A percentile compares a stretch with the other conserved stretches of the same genome.
Conservation (phyloP, 306 rosid genomes). For the Vicia faba region DNA sequence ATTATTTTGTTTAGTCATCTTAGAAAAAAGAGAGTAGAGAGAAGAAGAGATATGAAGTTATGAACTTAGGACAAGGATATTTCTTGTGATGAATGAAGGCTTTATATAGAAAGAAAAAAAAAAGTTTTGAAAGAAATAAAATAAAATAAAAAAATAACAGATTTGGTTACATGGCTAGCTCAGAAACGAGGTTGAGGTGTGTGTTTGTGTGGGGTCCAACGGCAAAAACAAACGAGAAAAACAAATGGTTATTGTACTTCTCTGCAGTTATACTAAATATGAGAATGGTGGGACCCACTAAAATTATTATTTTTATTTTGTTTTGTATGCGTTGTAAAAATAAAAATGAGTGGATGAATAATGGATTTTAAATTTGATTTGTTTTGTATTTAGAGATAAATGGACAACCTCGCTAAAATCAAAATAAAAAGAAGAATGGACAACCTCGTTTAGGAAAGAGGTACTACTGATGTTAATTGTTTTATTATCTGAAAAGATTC, state of each 20-base stretch:
- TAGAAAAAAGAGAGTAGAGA: slow-evolving; percentile 12
- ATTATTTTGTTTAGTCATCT: slow-evolving; percentile 73
- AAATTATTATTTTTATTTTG: neutral
- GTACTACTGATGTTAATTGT: neutral
- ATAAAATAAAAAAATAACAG: no score
- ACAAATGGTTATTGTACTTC: slow-evolving; percentile 51
- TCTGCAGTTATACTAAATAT: slow-evolving; percentile 42
- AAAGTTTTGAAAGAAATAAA: neutral
- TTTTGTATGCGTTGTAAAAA: neutral
- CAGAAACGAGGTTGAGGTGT: slow-evolving; percentile 28
- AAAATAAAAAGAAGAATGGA: neutral
- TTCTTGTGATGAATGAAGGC: slow-evolving; percentile 30
- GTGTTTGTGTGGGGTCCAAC: slow-evolving; percentile 34
- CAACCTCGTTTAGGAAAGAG: neutral
- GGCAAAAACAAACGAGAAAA: slow-evolving; percentile 59
- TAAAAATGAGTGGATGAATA: neutral
- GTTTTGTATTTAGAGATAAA: neutral
- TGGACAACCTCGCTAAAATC: neutral
- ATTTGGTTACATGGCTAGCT: neutral
- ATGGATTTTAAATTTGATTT: neutral
- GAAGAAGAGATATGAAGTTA: slow-evolving; percentile 35
- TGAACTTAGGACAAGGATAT: slow-evolving; percentile 6
- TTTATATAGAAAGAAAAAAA: slow-evolving; percentile 48
- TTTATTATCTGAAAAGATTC: neutral
- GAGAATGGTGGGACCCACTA: slow-evolving; percentile 34